Conservation (phyloP, 2,329 filamentous ascomycete species). For the Balansia obtecta region DNA sequence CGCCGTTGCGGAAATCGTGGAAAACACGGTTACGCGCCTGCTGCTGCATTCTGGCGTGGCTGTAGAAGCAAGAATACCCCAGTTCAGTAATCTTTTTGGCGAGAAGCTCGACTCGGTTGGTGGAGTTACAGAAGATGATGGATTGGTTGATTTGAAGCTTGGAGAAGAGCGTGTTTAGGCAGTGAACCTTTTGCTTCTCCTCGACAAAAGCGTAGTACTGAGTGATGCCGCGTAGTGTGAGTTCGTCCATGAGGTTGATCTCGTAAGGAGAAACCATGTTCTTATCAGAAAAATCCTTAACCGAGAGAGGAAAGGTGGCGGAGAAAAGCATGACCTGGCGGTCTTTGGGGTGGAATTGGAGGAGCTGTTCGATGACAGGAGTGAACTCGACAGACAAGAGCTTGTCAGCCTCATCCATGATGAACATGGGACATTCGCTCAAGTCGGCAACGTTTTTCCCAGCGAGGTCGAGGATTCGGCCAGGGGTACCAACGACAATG, state of each 20-base stretch:
- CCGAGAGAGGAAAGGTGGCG: slow-evolving; percentile 91
- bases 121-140: slow-evolving; percentile 99
- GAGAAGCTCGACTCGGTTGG: slow-evolving; percentile 90
- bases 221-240: slow-evolving; percentile 93
- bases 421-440: slow-evolving; percentile 91
- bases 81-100: slow-evolving; percentile 99
- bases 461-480: slow-evolving; percentile 88
- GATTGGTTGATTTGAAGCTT: slow-evolving; percentile 99
- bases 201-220: slow-evolving; percentile 99
- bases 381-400: slow-evolving; percentile 94
- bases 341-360: slow-evolving; percentile 92
- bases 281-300: slow-evolving; percentile 97
- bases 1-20: slow-evolving; percentile 96
- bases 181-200: slow-evolving; percentile 98
- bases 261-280: slow-evolving; percentile 95
- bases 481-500: slow-evolving; percentile 94
- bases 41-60: slow-evolving; percentile 95
- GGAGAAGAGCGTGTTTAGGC: slow-evolving; percentile 95
- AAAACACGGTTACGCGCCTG: slow-evolving; percentile 96
- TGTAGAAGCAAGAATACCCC: slow-evolving; percentile 99
- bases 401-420: slow-evolving; percentile 99
- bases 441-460: slow-evolving; percentile 95
- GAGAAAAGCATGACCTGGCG: slow-evolving; percentile 99
- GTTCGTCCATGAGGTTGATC: slow-evolving; percentile 99
- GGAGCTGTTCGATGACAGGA: slow-evolving; percentile 88